These are phyloP conservation scores for Cephalotrichum gorgonifer DNA, from an alignment of 2,329 filamentous ascomycete species.

Conservation along the genomic window DNA sequence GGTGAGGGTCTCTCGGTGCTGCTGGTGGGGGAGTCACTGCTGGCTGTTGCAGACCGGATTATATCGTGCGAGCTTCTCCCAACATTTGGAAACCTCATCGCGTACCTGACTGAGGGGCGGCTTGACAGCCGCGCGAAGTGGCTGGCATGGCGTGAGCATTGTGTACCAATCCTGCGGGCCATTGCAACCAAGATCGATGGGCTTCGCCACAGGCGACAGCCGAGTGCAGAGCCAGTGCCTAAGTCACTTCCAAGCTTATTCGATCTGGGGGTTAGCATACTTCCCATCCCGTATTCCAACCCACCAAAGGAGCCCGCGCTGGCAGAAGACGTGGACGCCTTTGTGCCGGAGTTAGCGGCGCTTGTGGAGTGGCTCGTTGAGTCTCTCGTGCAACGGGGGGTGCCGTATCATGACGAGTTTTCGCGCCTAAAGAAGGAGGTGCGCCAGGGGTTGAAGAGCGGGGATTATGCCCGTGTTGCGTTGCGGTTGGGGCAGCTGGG, in stretches of 20 bases:
- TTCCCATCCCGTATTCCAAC: slow-evolving; percentile 9
- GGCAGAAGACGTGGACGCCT: background rate
- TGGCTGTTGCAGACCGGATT: background rate
- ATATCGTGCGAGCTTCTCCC: background rate
- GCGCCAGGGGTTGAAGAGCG: background rate
- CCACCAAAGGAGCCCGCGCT: background rate
- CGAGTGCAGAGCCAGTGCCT: background rate
- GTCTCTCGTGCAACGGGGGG: slow-evolving; percentile 1
- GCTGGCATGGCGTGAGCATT: background rate
- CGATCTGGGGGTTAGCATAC: slow-evolving; percentile 6
- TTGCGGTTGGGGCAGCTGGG: background rate
- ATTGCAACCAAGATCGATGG: background rate
- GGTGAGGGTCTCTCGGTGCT: background rate
- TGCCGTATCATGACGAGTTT: slow-evolving; percentile 15
- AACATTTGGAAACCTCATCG: background rate
- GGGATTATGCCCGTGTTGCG: background rate
- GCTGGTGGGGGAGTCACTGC: background rate
- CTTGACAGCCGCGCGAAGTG: background rate
- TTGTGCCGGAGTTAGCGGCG: slow-evolving; percentile 6
- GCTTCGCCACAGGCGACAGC: background rate
- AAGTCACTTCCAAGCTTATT: slow-evolving; percentile 10
- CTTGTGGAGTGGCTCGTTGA: slow-evolving; percentile 9
- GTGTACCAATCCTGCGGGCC: background rate
- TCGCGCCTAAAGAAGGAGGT: slow-evolving; percentile 7
- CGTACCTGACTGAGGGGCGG: background rate